Conservation (phyloP, 2,329 filamentous ascomycete genomes). For the Colletotrichum navitas region DNA sequence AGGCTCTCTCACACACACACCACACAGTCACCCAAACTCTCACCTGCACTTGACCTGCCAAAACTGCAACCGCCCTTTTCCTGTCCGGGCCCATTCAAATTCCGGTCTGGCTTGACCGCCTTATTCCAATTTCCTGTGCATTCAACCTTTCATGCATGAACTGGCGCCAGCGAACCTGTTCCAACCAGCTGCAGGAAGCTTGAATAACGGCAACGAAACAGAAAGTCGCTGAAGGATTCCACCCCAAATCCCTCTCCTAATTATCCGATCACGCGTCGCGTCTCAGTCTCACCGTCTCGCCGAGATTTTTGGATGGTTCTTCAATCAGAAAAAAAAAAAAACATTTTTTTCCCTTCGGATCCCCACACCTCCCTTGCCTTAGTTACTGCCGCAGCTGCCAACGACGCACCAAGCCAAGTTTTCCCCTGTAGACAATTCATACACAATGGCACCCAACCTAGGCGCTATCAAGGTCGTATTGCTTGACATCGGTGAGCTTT, state of each 20-base stretch:
- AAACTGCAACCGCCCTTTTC: conserved; percentile 30
- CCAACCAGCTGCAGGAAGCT: conserved; percentile 29
- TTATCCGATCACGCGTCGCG: conserved; percentile 29
- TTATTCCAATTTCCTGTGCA: conserved; percentile 37
- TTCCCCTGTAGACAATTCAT: conserved; percentile 5
- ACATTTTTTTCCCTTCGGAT: not conserved
- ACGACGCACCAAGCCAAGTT: conserved; percentile 14
- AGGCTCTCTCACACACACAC: not conserved
- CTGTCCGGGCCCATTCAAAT: conserved; percentile 28
- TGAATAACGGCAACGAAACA: conserved; percentile 15
- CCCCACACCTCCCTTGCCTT: not conserved
- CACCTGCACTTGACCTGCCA: conserved; percentile 14
- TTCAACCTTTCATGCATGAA: conserved; percentile 34
- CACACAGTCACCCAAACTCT: not conserved
- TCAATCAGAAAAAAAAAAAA: too few species aligned
- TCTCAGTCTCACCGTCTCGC: conserved; percentile 18
- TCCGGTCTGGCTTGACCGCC: conserved; percentile 41
- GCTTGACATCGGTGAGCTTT: conserved; percentile 69
- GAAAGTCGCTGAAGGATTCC: conserved; percentile 28
- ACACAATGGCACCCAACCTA: conserved; percentile 51
- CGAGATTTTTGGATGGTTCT: not conserved
- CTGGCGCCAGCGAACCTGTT: conserved; percentile 7
- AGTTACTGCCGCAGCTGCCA: conserved; percentile 7
- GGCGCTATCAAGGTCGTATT: conserved; percentile 61
- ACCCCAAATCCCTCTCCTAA: not conserved